Evolutionary conservation across 306 rosid species (phyloP), one percentile per base, ranked within the genome.

Genomic region (Sicyos baderoa): DNA sequence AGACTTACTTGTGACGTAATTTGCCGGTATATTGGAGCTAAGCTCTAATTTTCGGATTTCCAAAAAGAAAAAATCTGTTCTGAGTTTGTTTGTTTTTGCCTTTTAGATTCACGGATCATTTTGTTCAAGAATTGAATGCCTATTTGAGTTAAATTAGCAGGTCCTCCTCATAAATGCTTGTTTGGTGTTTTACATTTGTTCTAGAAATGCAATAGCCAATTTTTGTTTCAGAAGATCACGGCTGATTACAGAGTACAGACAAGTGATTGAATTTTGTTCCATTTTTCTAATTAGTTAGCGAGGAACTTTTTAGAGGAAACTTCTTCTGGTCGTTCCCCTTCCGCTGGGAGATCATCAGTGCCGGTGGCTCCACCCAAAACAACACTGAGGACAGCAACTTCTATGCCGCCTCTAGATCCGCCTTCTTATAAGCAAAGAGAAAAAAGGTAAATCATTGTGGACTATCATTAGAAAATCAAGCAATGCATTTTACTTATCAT

Each of bases 351-450:
- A 72, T 67, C 84, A 13, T 66, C 88, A 5, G 77, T 79, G 11
- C 87, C 88, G 12, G 62, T 73, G 67, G 77, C 80, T 48, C 82
- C 85, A 9, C 84, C 89, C 1, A 80, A 69, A 79, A 72, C 80
- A 54, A 72, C 87, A 10, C 37, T 81, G 70, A 83, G 88, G 86
- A 76, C 87, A 13, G 87, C 86, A 11, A 76, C 82, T 60, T 79
- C 87, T 9, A 23, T 82, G 82, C 97, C 87, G 4, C 81, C 86
- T 15, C 44, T 79, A 55, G 97, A 89, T 59, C 79, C 88, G 72
- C 86, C 87, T 63, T 42, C 72, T 40, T 47, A 57, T 62, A 83
- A 19, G 72, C 79, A 76, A 60, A 85, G 78, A 63, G 89, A 82
- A 48, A 87, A 79, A 74, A 81, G 93, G 96, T 89, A 32, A 75